Evolutionary conservation across 2,329 filamentous ascomycete species (phyloP), one percentile per base, ranked within the genome.

Genomic region (Exophiala sideris): DNA sequence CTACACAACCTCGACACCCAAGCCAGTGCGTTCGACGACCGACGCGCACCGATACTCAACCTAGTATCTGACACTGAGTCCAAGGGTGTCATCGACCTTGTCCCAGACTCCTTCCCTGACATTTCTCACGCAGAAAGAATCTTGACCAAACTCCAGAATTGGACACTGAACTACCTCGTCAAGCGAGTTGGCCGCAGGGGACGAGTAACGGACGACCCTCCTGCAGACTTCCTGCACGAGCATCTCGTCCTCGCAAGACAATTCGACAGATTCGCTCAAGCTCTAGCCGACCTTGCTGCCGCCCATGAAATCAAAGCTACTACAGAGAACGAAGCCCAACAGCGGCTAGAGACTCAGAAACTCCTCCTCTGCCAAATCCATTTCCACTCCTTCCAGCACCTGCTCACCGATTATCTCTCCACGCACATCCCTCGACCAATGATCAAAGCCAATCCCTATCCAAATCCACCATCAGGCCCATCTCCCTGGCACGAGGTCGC

Each of bases 91-190:
- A 14, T 51, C 35, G 36, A 46, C 29, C 33, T 51, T 20, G 53
- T 56, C 2, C 53, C 42, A 3, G 48, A 52, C 11, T 12, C 8
- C 10, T 51, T 51, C 5, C 5, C 32, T n/a, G 49, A 49, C 21
- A 20, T 62, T 14, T 16, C 35, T 6, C 51, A 61, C 3, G 39
- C 50, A 3, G 62, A 66, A 21, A 33, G 48, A 4, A 46, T 56
- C n/a, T 50, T 64, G 8, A 56, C 50, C 2, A 61, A 56, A 18
- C 56, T 65, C 2, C 58, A 65, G 33, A 66, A 66, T 38, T 62
- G 62, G 59, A 50, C 56, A 2, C 33, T 62, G 34, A 57, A 62
- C 29, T 60, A 65, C 38, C 45, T 65, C 8, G 48, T 60, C 35
- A 29, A 35, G 20, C 42, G 51, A 42, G 46, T 61, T 6, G 21